Evolutionary conservation across 1,284 basidiomycete genomes (phyloP).

Genomic region (Trichosporon sp.): DNA sequence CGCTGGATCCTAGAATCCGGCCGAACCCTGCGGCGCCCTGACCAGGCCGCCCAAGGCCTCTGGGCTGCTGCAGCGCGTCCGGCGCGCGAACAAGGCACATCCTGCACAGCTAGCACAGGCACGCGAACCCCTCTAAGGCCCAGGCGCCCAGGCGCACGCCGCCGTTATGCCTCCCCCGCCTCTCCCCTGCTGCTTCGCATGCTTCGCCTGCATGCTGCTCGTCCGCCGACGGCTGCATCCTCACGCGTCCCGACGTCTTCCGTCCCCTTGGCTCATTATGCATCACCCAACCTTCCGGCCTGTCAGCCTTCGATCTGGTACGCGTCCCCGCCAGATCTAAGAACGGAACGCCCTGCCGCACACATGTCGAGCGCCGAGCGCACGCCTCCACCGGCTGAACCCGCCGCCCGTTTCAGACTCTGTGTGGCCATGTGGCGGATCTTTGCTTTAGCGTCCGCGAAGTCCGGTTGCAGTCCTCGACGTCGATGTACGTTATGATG

Average conservation of each 20-base stretch:
- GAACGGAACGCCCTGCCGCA: background rate
- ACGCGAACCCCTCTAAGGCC: background rate
- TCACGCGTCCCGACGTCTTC: background rate
- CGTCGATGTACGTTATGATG: too few relatives aligned
- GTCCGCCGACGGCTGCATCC: background rate
- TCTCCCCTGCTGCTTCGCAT: background rate
- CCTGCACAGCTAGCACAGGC: background rate
- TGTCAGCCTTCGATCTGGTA: background rate
- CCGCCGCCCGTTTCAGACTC: background rate
- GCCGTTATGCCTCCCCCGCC: background rate
- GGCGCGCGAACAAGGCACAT: background rate
- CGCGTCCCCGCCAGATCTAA: background rate
- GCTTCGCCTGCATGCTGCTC: background rate
- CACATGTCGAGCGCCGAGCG: background rate
- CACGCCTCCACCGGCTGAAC: background rate
- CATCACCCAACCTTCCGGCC: background rate
- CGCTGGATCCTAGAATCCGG: background rate
- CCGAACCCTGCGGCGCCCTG: background rate
- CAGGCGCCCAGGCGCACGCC: background rate
- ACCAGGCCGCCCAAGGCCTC: background rate
- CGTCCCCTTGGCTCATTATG: background rate
- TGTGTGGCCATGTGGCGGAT: too few relatives aligned
- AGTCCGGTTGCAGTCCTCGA: too few relatives aligned
- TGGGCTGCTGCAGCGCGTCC: background rate
- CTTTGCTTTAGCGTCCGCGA: too few relatives aligned